phyloP scores from a whole-genome alignment of 2,329 filamentous ascomycete species.

The Colletotrichum sp. region DNA sequence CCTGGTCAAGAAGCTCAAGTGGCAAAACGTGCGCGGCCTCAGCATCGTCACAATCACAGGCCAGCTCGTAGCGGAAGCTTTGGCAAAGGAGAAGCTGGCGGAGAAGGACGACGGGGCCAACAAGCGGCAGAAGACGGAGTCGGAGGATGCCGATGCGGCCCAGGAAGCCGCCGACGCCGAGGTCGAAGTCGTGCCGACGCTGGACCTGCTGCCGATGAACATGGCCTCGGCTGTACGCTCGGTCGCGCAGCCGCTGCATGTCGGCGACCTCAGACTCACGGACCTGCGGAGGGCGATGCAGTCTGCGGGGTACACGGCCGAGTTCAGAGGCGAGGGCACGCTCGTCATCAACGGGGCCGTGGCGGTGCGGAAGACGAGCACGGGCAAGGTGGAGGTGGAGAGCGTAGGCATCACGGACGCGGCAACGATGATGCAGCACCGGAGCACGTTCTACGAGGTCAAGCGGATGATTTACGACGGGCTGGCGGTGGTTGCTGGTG shows the following conservation, averaged over 20 bases:
- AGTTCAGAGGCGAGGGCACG: conserved; percentile 92
- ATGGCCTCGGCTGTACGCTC: conserved; percentile 77
- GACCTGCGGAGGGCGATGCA: conserved; percentile 88
- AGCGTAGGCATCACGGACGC: conserved; percentile 63
- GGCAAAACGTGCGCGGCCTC: conserved; percentile 91
- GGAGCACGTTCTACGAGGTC: conserved; percentile 83
- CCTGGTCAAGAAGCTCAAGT: conserved; percentile 85
- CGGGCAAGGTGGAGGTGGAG: conserved; percentile 89
- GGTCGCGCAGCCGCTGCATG: conserved; percentile 86
- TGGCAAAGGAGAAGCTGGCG: conserved; percentile 50
- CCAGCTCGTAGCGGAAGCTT: conserved; percentile 50
- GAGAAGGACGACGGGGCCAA: conserved; percentile 45
- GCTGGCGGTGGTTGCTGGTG: conserved; percentile 79
- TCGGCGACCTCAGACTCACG: conserved; percentile 88
- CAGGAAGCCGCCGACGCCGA: conserved; percentile 15
- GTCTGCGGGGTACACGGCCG: conserved; percentile 80
- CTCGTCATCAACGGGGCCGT: conserved; percentile 88
- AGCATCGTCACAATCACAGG: conserved; percentile 94
- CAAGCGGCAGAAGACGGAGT: conserved; percentile 55
- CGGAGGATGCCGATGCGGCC: conserved; percentile 20
- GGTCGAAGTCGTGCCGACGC: conserved; percentile 45
- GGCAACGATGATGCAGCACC: conserved; percentile 45
- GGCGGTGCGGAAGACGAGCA: conserved; percentile 84
- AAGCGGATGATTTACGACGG: conserved; percentile 93
- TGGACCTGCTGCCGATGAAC: conserved; percentile 60